Evolutionary conservation across 305 asterid genomes (phyloP).

Genomic region (Fraxinus angustifolia): DNA sequence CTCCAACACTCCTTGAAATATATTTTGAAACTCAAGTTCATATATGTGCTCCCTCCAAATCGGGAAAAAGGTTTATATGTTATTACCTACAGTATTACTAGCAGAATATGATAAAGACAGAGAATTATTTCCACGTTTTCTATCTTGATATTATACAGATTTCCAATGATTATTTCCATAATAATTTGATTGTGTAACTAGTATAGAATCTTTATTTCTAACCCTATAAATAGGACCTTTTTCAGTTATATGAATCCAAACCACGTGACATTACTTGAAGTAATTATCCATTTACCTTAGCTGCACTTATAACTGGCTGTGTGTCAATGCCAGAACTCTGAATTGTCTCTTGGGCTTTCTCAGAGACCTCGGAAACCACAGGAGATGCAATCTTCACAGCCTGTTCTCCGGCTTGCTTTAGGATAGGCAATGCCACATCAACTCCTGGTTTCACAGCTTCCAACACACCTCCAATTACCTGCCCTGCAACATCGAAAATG

Average conservation of each 20-base stretch:
- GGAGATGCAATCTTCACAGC: conserved; percentile 80
- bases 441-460: conserved; percentile 72
- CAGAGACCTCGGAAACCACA: conserved; percentile 71
- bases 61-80: background rate
- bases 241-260: background rate
- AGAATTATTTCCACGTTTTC: background rate
- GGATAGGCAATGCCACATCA: conserved; percentile 60
- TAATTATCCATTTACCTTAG: conserved; percentile 44
- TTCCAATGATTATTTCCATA: background rate
- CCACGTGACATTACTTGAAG: background rate
- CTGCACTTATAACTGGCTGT: conserved; percentile 66
- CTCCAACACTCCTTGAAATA: background rate
- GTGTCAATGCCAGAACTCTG: conserved; percentile 79
- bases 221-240: background rate
- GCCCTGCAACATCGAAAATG: conserved; percentile 44
- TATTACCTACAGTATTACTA: background rate
- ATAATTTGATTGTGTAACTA: background rate
- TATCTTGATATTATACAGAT: background rate
- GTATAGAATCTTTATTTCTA: background rate
- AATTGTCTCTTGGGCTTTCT: conserved; percentile 86
- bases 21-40: background rate
- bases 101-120: background rate
- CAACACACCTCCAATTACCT: conserved; percentile 59
- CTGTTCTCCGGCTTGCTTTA: conserved; percentile 72
- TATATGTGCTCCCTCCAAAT: background rate